Base-by-base conservation (phyloP, 2,329 filamentous ascomycete genomes). In the Hortaea werneckii region DNA sequence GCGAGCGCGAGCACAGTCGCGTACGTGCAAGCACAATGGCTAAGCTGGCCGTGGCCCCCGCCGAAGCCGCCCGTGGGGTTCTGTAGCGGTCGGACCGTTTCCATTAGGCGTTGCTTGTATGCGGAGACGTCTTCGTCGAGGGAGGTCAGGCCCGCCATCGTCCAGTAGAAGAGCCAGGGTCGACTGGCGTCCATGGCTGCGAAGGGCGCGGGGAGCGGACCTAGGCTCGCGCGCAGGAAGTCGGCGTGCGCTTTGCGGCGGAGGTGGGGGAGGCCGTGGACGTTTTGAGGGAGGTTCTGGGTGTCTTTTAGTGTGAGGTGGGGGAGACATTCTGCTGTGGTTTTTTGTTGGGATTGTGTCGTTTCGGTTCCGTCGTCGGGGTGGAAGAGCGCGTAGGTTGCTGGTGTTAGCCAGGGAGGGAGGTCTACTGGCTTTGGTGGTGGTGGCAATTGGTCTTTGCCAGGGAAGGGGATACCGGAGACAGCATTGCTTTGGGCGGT, bases 151-250 rank as follows among this genome's bases (percentile, higher is more conserved):
- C 79, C 87, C 32, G 82, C 79, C 44, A 96, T 72, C 44, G 79
- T 85, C 92, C 92, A 98, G 70, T 95, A 96, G 53, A 95, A 75
- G 59, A 95, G 78, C 92, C 92, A 98, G 7, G 92, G 89, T 45
- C 90, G 75, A 61, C 85, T 89, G 29, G 92, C 83, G 71, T 98
- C 92, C 54, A 88, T 78, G 41, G 75, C 75, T 43, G 83, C 80
- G 65, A 84, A 95, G 3, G 70, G 71, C 6, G 76, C 69, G 0
- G 90, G 87, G 50, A 94, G 79, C 41, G 71, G 72, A 38, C 68
- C 69, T 37, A 81, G 58, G 8, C 69, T 68, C 44, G 71, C 66
- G 46, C 72, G 70, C 42, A 89, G 67, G 60, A 87, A 89, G 30
- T 62, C 66, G 48, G 78, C 70, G 65, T 82, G 79, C 38, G 68